Base-by-base conservation (phyloP, 208 protist genomes). In the Leishmania guyanensis region DNA sequence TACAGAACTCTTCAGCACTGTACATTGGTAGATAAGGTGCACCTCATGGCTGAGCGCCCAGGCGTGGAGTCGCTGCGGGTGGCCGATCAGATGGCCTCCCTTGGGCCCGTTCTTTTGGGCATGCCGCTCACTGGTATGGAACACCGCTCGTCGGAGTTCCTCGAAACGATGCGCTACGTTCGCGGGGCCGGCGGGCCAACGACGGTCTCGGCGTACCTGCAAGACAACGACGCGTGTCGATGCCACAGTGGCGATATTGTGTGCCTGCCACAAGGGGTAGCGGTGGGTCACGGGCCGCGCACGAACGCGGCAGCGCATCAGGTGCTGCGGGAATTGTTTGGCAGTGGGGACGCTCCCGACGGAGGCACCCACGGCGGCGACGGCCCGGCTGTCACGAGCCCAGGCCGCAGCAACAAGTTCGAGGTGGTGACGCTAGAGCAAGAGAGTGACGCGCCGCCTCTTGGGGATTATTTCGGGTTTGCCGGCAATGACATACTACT, bases 391-490 rank as follows among this genome's bases (percentile, higher is more conserved):
- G 71, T 50, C 50, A 39, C 51, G 17, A 71, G 39, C 64, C 60
- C 76, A 6, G 76, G 68, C 33, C 29, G 43, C 43, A 10, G 58
- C 48, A 58, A 1, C 50, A 56, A 70, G 22, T 98, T 96, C 79
- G 88, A 96, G 74, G 93, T 98, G 26, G 88, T 96, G 76, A 95
- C 95, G 36, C 84, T 98, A 20, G 93, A 98, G 81, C 95, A 98
- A 76, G 93, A 98, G 65, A 92, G 90, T 60, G 95, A 98, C 74
- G 95, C 95, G 16, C 95, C 95, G 68, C 93, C 95, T 43, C 91
- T 98, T 26, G 95, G 95, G 4, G 95, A 98, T 82, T 98, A 98
- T 87, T 96, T 98, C 77, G 93, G 94, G n/a, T 98, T 98, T 50
- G 93, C 94, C 8, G 95, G 95, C n/a, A 94, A 95, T 62, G 88